Percentiles rank a stretch among this genome's conserved stretches.
These are phyloP conservation scores for Russula foetens DNA, from an alignment of 768 basidiomycete species.

Conservation along the genomic window DNA sequence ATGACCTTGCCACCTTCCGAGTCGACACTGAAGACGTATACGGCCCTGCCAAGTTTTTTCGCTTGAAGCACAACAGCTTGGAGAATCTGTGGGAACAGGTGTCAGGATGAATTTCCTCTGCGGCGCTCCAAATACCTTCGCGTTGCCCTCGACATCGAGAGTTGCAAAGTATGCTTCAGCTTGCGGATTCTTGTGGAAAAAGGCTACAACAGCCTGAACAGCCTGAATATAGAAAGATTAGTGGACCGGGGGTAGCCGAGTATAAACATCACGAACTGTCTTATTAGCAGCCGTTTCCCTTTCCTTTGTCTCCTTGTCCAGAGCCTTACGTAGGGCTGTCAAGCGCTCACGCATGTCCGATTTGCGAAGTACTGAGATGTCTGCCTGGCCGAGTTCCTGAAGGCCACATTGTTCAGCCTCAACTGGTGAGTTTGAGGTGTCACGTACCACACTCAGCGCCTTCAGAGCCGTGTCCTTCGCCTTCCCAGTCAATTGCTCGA, in stretches of 20 bases:
- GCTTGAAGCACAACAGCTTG: conserved; percentile 67
- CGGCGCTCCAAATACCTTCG: conserved; percentile 50
- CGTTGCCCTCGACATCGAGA: conserved; percentile 74
- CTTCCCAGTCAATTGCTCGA: conserved; percentile 55
- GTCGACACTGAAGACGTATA: conserved; percentile 85
- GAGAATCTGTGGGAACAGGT: conserved; percentile 44
- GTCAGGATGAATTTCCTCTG: not conserved
- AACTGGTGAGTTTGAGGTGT: not conserved
- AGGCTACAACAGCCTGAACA: conserved; percentile 54
- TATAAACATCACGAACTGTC: conserved; percentile 39
- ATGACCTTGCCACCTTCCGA: conserved; percentile 62
- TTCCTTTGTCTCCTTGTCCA: conserved; percentile 82
- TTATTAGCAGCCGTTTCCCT: conserved; percentile 70
- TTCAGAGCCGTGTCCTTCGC: conserved; percentile 88
- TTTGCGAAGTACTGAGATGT: conserved; percentile 83
- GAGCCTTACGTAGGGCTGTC: conserved; percentile 62
- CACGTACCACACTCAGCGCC: conserved; percentile 61
- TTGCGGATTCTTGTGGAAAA: conserved; percentile 72
- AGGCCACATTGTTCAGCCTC: not conserved
- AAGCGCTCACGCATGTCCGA: conserved; percentile 71
- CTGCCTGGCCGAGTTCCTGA: conserved; percentile 83
- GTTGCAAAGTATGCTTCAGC: conserved; percentile 61
- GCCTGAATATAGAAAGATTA: conserved; percentile 38
- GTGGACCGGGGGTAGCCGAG: not conserved
- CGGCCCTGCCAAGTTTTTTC: conserved; percentile 74